Evolutionary conservation across 2,329 filamentous ascomycete genomes (phyloP), one percentile per base, ranked within the genome.

Genomic region (Sporothrix pallida): DNA sequence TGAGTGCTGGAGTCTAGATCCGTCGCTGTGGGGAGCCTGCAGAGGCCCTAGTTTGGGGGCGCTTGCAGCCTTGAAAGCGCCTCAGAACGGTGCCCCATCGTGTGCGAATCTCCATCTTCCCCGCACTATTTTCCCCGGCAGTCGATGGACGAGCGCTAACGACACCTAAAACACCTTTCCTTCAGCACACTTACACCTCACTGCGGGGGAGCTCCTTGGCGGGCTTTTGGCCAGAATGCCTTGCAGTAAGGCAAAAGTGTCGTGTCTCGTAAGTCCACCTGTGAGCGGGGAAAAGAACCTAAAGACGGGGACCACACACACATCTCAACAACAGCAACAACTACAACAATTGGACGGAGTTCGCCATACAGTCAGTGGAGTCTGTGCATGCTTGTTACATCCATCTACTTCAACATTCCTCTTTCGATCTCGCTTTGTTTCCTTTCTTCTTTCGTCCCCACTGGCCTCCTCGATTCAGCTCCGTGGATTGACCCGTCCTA

Each of bases 141-240:
- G 62, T 48, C 44, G 42, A 26, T 48, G 12, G 42, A 12, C 10
- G 9, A 67, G 42, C 62, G 17, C 42, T 23, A 46, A 58, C 23
- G 23, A 17, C n/a, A 37, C 15, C 37, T 42, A 31, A n/a, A 12
- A 42, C 20, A 42, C 20, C 31, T 37, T 48, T 23, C 37, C n/a
- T 67, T 46, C 5, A 48, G 20, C 37, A 23, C 10, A n/a, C 37
- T 52, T 52, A 52, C n/a, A n/a, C 4, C 15, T 65, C 10, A 20
- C 42, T 67, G 62, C 62, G 62, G 62, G 62, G 62, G 12, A 65
- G 10, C 6, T 4, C 17, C 62, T 67, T 48, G 62, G 62, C 62
- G n/a, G 31, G 7, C n/a, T 23, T 23, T 17, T 5, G 62, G 62
- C 42, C 46, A 46, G 20, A 67, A 17, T 10, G 56, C 17, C 20